Evolutionary conservation across 225 moss, liverwort and hornwort species (phyloP).

Genomic region (Marchantia paleacea): DNA sequence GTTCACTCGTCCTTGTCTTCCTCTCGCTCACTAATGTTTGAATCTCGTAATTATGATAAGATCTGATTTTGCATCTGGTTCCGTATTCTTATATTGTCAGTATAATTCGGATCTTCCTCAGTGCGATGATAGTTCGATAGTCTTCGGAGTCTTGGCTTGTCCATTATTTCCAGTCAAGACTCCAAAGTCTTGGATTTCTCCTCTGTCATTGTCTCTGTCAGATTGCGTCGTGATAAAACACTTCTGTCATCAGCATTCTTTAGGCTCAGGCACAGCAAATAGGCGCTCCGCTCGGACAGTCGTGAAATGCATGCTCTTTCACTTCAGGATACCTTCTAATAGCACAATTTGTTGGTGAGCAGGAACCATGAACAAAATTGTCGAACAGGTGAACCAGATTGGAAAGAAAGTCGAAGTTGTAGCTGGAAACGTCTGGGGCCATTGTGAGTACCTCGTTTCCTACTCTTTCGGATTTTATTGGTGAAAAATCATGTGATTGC

Average conservation of each 20-base stretch:
- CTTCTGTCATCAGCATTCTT: too few relatives aligned
- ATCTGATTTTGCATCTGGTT: background rate
- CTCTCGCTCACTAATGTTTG: background rate
- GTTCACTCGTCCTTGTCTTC: background rate
- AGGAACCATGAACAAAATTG: constrained; percentile 62
- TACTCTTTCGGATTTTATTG: background rate
- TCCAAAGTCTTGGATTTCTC: too few relatives aligned
- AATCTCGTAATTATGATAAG: background rate
- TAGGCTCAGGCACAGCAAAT: too few relatives aligned
- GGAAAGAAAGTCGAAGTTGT: constrained; percentile 54
- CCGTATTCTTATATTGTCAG: too few relatives aligned
- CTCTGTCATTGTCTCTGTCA: too few relatives aligned
- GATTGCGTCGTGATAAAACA: too few relatives aligned
- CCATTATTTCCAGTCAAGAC: too few relatives aligned
- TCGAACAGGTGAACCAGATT: constrained; percentile 53
- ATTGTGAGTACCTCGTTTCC: constrained; percentile 50
- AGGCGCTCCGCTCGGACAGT: too few relatives aligned
- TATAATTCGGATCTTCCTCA: too few relatives aligned
- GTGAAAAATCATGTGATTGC: background rate
- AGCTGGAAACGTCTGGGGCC: constrained; percentile 63
- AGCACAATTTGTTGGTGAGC: constrained; percentile 7
- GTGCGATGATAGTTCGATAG: too few relatives aligned
- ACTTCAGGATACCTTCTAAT: background rate
- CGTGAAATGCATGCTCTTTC: background rate
- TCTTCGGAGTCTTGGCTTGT: background rate